Conservation (phyloP, 108 stramenopile species). For the Pseudonitzschia multiseries region DNA sequence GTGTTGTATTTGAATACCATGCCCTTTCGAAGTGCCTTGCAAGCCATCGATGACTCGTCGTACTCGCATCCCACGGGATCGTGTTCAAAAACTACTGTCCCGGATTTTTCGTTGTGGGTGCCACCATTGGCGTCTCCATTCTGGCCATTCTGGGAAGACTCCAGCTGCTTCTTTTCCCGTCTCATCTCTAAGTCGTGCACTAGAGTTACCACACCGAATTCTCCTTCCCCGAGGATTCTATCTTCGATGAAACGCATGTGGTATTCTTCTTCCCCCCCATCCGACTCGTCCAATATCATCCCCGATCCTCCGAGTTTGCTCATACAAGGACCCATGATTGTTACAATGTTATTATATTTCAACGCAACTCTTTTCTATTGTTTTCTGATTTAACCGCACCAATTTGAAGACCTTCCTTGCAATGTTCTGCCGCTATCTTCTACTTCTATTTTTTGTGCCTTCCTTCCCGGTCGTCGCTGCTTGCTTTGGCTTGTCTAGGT, state of each 20-base stretch:
- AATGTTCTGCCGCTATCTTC: no score
- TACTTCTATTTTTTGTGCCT: no score
- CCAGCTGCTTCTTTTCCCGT: neutral
- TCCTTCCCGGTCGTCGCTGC: no score
- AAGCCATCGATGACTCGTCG: slow-evolving; percentile 38
- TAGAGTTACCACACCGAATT: slow-evolving; percentile 81
- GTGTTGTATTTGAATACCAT: slow-evolving; percentile 78
- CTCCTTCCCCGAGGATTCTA: slow-evolving; percentile 69
- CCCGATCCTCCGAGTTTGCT: slow-evolving; percentile 9
- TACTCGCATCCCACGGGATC: neutral
- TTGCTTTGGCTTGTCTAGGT: no score
- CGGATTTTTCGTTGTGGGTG: neutral
- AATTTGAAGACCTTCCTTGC: no score
- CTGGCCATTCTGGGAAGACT: neutral
- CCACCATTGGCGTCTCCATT: neutral
- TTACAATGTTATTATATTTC: neutral
- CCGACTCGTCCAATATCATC: slow-evolving; percentile 25
- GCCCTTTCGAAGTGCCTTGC: slow-evolving; percentile 75
- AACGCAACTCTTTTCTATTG: no score
- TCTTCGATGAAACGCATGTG: slow-evolving; percentile 66
- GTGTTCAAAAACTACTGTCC: neutral
- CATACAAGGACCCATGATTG: slow-evolving; percentile 43
- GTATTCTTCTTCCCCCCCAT: slow-evolving; percentile 64
- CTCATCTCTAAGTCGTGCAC: slow-evolving; percentile 44
- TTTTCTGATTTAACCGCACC: no score